These are phyloP conservation scores for Botryotinia globosa DNA, from an alignment of 2,329 filamentous ascomycete species.

Conservation along the genomic window DNA sequence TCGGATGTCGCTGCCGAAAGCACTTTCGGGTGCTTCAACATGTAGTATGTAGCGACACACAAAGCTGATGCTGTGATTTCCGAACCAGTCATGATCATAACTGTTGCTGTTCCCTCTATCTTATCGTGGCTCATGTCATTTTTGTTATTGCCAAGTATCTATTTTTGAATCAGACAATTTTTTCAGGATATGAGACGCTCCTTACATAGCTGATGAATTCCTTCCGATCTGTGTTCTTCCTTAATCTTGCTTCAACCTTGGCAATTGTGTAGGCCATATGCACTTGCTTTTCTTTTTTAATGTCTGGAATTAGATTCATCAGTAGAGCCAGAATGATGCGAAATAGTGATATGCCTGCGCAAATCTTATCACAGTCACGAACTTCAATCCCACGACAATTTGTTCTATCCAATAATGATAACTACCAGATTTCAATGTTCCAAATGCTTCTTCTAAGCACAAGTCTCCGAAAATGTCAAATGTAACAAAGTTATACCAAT, in stretches of 20 bases:
- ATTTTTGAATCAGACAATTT: neutral
- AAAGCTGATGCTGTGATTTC: constrained; percentile 20
- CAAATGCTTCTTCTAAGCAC: constrained; percentile 35
- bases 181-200: neutral
- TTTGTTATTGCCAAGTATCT: neutral
- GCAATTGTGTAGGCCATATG: neutral
- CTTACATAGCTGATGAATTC: neutral
- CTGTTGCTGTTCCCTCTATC: constrained; percentile 4
- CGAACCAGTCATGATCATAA: constrained; percentile 21
- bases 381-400: neutral
- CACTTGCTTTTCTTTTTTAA: neutral
- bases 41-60: constrained; percentile 16
- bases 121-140: constrained; percentile 17
- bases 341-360: neutral
- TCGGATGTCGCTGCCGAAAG: constrained; percentile 20
- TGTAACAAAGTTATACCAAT: constrained; percentile 18
- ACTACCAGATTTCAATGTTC: constrained; percentile 32
- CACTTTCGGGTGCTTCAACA: constrained; percentile 37
- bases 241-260: neutral
- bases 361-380: neutral
- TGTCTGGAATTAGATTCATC: neutral
- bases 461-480: constrained; percentile 44
- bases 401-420: constrained; percentile 30
- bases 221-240: neutral
- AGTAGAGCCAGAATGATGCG: neutral